Base-by-base conservation (phyloP, 2,329 filamentous ascomycete species). In the Pseudogymnoascus sp. region DNA sequence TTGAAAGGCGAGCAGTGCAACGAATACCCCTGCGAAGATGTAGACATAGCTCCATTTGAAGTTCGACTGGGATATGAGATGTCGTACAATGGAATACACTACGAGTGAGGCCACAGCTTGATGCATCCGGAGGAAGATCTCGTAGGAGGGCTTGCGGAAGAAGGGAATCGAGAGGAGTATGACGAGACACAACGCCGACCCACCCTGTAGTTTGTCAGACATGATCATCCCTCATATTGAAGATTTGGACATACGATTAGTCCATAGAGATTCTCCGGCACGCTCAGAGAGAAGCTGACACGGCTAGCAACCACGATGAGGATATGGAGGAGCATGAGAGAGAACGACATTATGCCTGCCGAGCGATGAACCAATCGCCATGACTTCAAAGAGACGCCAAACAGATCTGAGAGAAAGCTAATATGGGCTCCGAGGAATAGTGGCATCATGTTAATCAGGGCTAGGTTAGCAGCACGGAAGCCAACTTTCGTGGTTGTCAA, bases 111-210 rank as follows among this genome's bases (percentile, higher is more conserved):
- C 58, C 34, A 64, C 38, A 23, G 45, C 60, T 60, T 65, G 57
- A 34, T 65, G 56, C 10, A 33, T 59, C 1, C 61, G 61, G 37
- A 66, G 59, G 35, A 66, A 65, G 61, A 65, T 26, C 52, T 66
- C 61, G 30, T 15, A 65, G 18, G 56, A 65, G 26, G 55, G 26
- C 33, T 35, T 61, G 34, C 39, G 61, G 10, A 66, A 35, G 23
- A 62, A 30, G 13, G 55, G 61, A 52, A 58, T 61, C 19, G 59
- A 64, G 58, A 66, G 59, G 18, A 61, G 38, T 12, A 64, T 33
- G 10, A 64, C 35, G 21, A 63, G 18, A 41, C 57, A 61, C 23
- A 69, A 60, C 23, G 58, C 62, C 28, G 52, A 64, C 58, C 34
- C 62, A 48, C 38, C 63, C 62, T 68, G 41, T 48, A 58, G n/a